phyloP scores from a whole-genome alignment of 305 asterid genomes.

The Fraxinus sp. region DNA sequence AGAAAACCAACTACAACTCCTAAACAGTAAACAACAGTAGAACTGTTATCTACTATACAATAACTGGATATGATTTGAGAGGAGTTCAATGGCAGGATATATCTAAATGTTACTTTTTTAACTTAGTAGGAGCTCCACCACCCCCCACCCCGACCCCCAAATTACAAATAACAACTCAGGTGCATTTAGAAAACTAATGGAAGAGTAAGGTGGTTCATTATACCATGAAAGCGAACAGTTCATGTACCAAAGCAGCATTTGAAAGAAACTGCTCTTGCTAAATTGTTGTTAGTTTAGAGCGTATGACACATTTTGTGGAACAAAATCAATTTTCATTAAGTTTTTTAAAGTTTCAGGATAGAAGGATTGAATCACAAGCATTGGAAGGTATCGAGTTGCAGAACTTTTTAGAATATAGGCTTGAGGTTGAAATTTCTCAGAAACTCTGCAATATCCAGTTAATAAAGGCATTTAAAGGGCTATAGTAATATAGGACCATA shows the following conservation, averaged over 20 bases:
- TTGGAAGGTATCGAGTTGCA: not conserved
- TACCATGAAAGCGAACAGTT: not conserved
- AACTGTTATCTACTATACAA: not conserved
- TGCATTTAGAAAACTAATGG: not conserved
- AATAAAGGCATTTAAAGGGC: not conserved
- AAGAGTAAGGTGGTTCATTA: not conserved
- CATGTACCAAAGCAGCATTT: not conserved
- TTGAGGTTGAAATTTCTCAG: not conserved
- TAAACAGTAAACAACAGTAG: not conserved
- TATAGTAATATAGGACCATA: not conserved
- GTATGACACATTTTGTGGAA: not conserved
- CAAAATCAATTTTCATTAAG: not conserved
- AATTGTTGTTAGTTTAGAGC: not conserved
- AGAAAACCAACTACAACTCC: not conserved
- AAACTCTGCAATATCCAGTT: not conserved
- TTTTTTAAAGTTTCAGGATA: not conserved
- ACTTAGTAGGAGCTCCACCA: not conserved
- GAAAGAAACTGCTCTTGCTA: not conserved
- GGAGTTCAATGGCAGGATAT: not conserved
- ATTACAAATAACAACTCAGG: not conserved
- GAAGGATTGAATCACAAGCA: not conserved
- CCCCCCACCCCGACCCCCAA: not conserved
- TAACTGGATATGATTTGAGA: not conserved
- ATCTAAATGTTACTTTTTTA: not conserved
- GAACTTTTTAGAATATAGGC: not conserved